Evolutionary conservation across 1,139 yeast species (phyloP).

Genomic region (Blastobotrys arbuscula): DNA sequence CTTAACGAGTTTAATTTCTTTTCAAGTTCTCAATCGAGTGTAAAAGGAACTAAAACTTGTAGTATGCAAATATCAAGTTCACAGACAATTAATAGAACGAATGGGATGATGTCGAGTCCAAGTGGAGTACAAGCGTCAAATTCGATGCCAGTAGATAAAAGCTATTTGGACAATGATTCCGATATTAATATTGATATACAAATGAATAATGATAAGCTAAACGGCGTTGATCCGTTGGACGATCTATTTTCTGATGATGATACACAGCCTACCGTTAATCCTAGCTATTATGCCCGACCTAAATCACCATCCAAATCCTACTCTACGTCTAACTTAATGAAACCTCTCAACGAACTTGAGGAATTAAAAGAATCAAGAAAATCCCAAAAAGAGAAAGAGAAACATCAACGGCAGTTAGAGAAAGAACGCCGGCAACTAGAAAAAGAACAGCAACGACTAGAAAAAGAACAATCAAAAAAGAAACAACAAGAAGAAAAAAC

Average conservation of each 20-base stretch:
- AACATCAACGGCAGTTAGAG: background rate
- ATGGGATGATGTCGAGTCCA: background rate
- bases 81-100: background rate
- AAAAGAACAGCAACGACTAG: conserved; percentile 3
- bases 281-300: background rate
- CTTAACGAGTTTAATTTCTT: too few relatives aligned
- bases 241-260: too few relatives aligned
- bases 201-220: too few relatives aligned
- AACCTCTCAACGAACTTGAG: background rate
- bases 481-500: conserved; percentile 8
- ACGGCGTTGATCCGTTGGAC: too few relatives aligned
- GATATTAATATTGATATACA: background rate
- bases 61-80: background rate
- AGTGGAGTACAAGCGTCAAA: too few relatives aligned
- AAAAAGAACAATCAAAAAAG: conserved; percentile 1
- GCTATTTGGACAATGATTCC: background rate
- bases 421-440: too few relatives aligned
- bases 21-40: background rate
- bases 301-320: background rate
- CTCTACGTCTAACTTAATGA: background rate
- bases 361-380: background rate
- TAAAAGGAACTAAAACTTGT: background rate
- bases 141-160: background rate
- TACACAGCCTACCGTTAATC: too few relatives aligned
- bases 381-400: background rate